phyloP scores from a whole-genome alignment of 75 land plant species.

The Sequoia sempervirens region DNA sequence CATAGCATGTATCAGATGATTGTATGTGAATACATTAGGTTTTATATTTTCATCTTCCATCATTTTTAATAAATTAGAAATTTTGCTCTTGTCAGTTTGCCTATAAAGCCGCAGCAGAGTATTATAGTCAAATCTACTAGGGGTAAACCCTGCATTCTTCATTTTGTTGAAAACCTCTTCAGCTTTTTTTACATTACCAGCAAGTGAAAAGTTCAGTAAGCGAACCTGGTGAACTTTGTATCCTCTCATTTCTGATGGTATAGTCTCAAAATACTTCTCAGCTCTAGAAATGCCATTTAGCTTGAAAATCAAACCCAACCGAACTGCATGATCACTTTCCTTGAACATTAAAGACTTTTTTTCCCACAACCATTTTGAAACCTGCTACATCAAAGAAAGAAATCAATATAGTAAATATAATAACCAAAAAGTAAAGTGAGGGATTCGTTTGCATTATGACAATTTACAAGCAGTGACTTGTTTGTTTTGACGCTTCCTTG shows the following conservation, averaged over 20 bases:
- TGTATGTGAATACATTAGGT: slow-evolving; percentile 51
- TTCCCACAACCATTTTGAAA: slow-evolving; percentile 55
- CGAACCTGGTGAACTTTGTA: slow-evolving; percentile 49
- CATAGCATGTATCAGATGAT: slow-evolving; percentile 50
- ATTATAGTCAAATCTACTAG: slow-evolving; percentile 44
- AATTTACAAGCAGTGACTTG: not conserved
- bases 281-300: slow-evolving; percentile 34
- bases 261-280: slow-evolving; percentile 39
- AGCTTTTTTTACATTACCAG: slow-evolving; percentile 28
- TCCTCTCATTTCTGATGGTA: slow-evolving; percentile 49
- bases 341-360: slow-evolving; percentile 24
- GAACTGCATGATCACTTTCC: slow-evolving; percentile 51
- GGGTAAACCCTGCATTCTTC: slow-evolving; percentile 42
- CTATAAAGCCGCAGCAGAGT: slow-evolving; percentile 62
- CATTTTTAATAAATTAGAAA: slow-evolving; percentile 44
- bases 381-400: slow-evolving; percentile 27
- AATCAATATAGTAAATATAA: not conserved
- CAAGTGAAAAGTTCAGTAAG: slow-evolving; percentile 32
- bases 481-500: not conserved
- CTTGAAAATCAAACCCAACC: slow-evolving; percentile 54
- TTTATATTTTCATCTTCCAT: slow-evolving; percentile 69
- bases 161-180: slow-evolving; percentile 57
- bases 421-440: not conserved
- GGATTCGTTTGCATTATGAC: not conserved
- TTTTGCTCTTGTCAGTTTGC: slow-evolving; percentile 40